Base-by-base conservation (phyloP, 129 eudicot species). In the Chrysanthemum seticuspe region DNA sequence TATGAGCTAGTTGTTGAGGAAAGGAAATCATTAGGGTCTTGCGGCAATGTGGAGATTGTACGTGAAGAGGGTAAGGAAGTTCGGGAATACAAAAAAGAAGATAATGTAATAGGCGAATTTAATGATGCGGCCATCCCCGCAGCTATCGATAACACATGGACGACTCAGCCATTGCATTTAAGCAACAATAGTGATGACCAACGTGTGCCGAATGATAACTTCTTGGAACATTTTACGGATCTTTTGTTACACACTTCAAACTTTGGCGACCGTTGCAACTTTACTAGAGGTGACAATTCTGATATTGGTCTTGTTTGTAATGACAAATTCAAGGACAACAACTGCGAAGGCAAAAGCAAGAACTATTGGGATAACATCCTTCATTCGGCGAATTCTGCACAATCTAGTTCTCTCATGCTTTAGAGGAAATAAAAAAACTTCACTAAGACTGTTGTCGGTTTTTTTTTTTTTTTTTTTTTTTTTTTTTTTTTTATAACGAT, bases 221-320 rank as follows among this genome's bases (percentile, higher is more conserved):
- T 89, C 70, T 83, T 83, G 78, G 94, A 92, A 65, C 87, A 76
- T 65, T 92, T 89, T 79, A 89, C 95, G 2, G 96, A 92, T 23
- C 88, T 89, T 57, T 56, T 92, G 79, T 82, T 87, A 8, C 66
- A 76, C 50, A 83, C 58, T 51, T 76, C 81, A 27, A 74, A 57
- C 51, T 66, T 34, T 7, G 72, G 40, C n/a, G 25, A 53, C 13
- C 58, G 49, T 2, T 40, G 65, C 76, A 79, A 11, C 82, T 67
- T 58, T 18, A 16, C 75, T 1, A 70, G 18, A 69, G 83, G 74
- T 9, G 85, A 70, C 36, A 81, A 75, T 13, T 68, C 82, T 3
- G 80, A 75, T 57, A 73, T 54, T 65, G 81, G 58, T 69, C 69
- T 72, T 61, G 69, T 64, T 61, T 52, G 76, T 13, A 31, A 11